Percentiles rank a stretch among this genome's conserved stretches.
Conservation (phyloP, 2,329 filamentous ascomycete species). For the Colletotrichum acutatum region DNA sequence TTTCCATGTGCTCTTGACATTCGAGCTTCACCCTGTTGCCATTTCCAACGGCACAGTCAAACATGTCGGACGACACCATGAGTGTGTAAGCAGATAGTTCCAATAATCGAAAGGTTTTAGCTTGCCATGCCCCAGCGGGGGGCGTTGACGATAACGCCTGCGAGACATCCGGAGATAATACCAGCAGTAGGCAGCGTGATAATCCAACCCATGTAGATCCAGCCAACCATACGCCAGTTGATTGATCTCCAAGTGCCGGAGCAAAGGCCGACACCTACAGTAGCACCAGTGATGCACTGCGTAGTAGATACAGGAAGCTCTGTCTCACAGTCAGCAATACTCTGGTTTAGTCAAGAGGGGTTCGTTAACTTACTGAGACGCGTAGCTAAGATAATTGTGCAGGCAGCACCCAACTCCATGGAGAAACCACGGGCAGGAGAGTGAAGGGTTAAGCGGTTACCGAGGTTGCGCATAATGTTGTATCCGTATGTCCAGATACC, state of each 20-base stretch:
- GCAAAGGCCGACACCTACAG: conserved; percentile 66
- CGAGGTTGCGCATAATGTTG: conserved; percentile 68
- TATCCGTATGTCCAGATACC: conserved; percentile 64
- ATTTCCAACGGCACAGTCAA: background rate
- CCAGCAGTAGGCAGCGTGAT: conserved; percentile 58
- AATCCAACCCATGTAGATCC: conserved; percentile 65
- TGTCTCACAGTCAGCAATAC: background rate
- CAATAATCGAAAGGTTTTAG: background rate
- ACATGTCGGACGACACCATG: background rate
- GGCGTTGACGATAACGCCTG: conserved; percentile 69
- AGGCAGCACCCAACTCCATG: conserved; percentile 61
- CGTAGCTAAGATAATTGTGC: conserved; percentile 73
- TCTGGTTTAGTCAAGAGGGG: background rate
- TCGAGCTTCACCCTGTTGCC: background rate
- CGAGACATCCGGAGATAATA: conserved; percentile 64
- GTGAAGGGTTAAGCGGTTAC: conserved; percentile 67
- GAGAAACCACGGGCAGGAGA: conserved; percentile 65
- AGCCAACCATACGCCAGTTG: conserved; percentile 66
- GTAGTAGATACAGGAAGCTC: conserved; percentile 67
- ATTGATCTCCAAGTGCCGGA: conserved; percentile 63
- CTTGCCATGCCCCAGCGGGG: conserved; percentile 53
- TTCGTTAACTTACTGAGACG: conserved; percentile 55
- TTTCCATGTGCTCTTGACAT: background rate
- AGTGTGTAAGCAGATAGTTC: background rate
- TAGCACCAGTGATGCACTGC: conserved; percentile 67